Evolutionary conservation across 768 basidiomycete genomes (phyloP), one percentile per base, ranked within the genome.

Genomic region (Grammothele lineata): DNA sequence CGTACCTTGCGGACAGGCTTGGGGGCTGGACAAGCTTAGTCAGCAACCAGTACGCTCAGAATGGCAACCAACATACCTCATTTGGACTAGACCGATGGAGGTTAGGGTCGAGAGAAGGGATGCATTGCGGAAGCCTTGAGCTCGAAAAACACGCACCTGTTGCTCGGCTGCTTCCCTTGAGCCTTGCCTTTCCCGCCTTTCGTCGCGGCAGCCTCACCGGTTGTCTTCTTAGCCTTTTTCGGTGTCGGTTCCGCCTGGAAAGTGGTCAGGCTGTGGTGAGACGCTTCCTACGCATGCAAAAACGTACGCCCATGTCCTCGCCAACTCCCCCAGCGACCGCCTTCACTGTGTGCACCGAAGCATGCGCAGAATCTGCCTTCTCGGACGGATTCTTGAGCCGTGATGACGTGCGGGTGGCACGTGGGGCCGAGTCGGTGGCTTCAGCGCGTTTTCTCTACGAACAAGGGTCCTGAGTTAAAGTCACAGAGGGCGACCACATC

Each of bases 401-500:
- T 30, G 56, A 47, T 22, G 57, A 57, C 15, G 53, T 40, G 33
- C 60, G 60, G 24, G 60, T 59, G 38, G 42, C 40, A 24, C 51
- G 44, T 27, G 50, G 33, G n/a, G 42, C 47, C 14, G 47, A 37
- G 12, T 51, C 45, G 1, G 41, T 26, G 22, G 56, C 60, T 22
- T 55, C 58, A 19, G 64, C 63, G 63, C 76, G 80, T 70, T 85
- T 87, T 54, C 84, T 70, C 85, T 87, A 58, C 7, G 21, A 24
- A 35, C 42, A 10, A 3, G 4, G 35, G 37, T 33, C 17, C 14
- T 6, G 17, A 27, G 22, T 25, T 11, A 37, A 4, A 9, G 10
- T 6, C 17, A 19, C 9, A 25, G 18, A 19, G 33, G 22, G 18
- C 14, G 35, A 18, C 4, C n/a, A 14, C 9, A 22, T 18, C 18